Evolutionary conservation across 2,329 filamentous ascomycete species (phyloP).

Genomic region (Trichoderma breve): DNA sequence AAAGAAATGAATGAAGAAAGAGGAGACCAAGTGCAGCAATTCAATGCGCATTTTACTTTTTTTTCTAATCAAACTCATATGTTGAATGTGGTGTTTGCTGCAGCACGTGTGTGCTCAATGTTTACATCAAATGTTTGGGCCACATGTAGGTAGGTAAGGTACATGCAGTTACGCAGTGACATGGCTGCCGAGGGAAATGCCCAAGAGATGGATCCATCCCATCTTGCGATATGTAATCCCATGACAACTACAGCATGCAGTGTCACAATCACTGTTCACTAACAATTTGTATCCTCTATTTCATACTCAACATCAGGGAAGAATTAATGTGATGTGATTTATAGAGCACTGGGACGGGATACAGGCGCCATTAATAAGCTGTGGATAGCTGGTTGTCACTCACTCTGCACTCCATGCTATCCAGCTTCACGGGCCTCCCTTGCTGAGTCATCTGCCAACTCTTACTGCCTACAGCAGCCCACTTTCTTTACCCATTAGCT

Average conservation of each 20-base stretch:
- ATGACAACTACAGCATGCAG: not conserved
- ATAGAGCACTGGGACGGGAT: not conserved
- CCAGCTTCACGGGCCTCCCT: not conserved
- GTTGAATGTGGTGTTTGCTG: not conserved
- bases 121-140: not conserved
- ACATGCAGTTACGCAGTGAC: too few species aligned
- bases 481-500: not conserved
- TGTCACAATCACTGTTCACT: not conserved
- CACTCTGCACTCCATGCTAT: not conserved
- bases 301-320: not conserved
- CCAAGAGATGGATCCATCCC: not conserved
- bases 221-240: not conserved
- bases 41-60: too few species aligned
- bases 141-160: not conserved
- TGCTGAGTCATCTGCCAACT: slow-evolving; percentile 8
- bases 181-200: not conserved
- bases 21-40: not conserved
- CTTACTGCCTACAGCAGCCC: not conserved
- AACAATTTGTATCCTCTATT: not conserved
- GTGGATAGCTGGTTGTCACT: not conserved
- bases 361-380: not conserved
- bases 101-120: not conserved
- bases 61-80: not conserved
- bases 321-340: not conserved
- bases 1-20: not conserved